Conservation (phyloP, 2,329 filamentous ascomycete species). For the Cadophora sp. region DNA sequence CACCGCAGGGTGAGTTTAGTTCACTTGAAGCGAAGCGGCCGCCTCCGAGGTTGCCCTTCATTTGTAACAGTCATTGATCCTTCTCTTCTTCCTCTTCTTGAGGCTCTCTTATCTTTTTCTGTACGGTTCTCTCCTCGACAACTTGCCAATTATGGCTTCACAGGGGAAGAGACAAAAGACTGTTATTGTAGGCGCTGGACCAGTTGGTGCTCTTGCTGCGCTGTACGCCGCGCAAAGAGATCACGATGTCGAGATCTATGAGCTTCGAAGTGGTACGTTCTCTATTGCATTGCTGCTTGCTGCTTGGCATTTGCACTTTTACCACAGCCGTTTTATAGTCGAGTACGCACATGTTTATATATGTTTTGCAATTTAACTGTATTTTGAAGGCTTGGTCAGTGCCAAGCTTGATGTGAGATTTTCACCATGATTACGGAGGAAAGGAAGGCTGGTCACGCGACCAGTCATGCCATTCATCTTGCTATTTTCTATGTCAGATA, state of each 20-base stretch:
- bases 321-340: conserved; percentile 43
- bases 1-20: conserved; percentile 23
- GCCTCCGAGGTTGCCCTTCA: neutral
- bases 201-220: conserved; percentile 89
- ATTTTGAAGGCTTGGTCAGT: neutral
- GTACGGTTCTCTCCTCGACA: neutral
- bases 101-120: conserved; percentile 2
- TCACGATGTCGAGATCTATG: conserved; percentile 91
- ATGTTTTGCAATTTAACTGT: neutral
- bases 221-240: conserved; percentile 90
- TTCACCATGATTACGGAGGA: conserved; percentile 2
- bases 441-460: conserved; percentile 13
- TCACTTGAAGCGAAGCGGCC: conserved; percentile 15
- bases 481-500: neutral
- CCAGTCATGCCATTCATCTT: neutral
- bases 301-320: neutral
- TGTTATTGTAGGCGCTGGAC: conserved; percentile 88
- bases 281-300: conserved; percentile 7
- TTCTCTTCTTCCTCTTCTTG: conserved; percentile 9
- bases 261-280: conserved; percentile 80
- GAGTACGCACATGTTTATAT: neutral
- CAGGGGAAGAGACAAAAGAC: conserved; percentile 50
- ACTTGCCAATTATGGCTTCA: conserved; percentile 16
- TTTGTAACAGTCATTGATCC: conserved; percentile 32
- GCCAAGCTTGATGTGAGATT: neutral